Percentiles rank a stretch among this genome's conserved stretches.
Evolutionary conservation across 345 rosid species (phyloP).

Genomic region (Orychophragmus violaceus): DNA sequence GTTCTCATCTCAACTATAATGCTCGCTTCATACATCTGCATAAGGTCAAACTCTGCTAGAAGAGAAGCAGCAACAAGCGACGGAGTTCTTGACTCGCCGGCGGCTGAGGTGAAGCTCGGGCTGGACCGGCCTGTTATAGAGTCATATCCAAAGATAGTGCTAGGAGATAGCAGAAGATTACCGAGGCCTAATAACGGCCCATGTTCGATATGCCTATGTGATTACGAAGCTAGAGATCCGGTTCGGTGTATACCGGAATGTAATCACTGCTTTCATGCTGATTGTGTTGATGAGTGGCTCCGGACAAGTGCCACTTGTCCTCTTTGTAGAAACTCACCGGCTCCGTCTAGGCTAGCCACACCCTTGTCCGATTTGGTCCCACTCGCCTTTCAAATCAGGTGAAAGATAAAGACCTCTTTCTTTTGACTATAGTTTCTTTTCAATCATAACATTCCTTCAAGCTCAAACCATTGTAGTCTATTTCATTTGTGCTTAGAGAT

Average conservation of each 20-base stretch:
- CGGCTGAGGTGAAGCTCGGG: constrained; percentile 34
- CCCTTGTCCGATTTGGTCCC: constrained; percentile 61
- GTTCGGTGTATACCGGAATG: constrained; percentile 62
- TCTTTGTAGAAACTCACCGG: constrained; percentile 62
- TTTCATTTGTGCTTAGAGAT: not conserved
- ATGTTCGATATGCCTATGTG: constrained; percentile 64
- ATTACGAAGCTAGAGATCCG: constrained; percentile 44
- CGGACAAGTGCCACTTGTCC: constrained; percentile 66
- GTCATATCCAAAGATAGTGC: constrained; percentile 48
- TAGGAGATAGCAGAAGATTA: constrained; percentile 57
- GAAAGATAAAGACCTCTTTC: constrained; percentile 13
- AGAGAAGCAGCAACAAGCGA: constrained; percentile 1
- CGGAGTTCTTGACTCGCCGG: constrained; percentile 2
- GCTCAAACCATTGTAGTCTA: not conserved
- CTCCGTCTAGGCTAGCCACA: constrained; percentile 39
- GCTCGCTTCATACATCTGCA: constrained; percentile 68
- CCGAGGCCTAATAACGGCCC: constrained; percentile 54
- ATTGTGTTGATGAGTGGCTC: constrained; percentile 72
- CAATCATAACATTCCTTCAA: not conserved
- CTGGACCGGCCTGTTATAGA: constrained; percentile 38
- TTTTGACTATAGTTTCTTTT: not conserved
- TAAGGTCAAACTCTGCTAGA: constrained; percentile 37
- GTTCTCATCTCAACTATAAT: constrained; percentile 72
- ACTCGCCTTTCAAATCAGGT: constrained; percentile 43
- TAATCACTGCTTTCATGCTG: constrained; percentile 65